These are phyloP conservation scores for Spencermartinsiella europaea DNA, from an alignment of 805 yeast genomes.

Conservation along the genomic window DNA sequence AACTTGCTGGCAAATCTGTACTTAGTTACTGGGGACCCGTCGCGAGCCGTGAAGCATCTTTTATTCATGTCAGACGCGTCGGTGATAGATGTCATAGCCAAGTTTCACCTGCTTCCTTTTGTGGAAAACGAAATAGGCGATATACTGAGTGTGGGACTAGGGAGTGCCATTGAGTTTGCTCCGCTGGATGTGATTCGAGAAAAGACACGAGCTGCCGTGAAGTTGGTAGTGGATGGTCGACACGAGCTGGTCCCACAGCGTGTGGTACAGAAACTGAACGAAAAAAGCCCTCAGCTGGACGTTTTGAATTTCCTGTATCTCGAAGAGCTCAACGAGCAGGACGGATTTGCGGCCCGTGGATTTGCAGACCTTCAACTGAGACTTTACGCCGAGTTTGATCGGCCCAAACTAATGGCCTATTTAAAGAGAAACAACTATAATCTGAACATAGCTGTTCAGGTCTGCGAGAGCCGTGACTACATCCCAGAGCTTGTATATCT, in stretches of 20 bases:
- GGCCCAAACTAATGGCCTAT: constrained; percentile 51
- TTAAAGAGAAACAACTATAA: constrained; percentile 55
- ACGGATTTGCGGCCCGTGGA: constrained; percentile 48
- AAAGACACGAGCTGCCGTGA: constrained; percentile 42
- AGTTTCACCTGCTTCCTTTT: constrained; percentile 55
- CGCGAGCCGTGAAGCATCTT: constrained; percentile 60
- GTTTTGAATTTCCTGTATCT: constrained; percentile 61
- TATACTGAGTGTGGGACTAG: constrained; percentile 30
- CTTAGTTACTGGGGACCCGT: constrained; percentile 51
- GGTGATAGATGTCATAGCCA: constrained; percentile 53
- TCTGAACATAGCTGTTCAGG: constrained; percentile 60
- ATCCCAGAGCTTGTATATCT: constrained; percentile 74
- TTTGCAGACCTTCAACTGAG: constrained; percentile 65
- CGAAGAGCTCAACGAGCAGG: constrained; percentile 50
- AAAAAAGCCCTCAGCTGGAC: constrained; percentile 23
- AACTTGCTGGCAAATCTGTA: constrained; percentile 40
- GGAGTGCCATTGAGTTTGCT: constrained; percentile 32
- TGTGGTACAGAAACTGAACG: constrained; percentile 43
- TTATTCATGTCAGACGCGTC: constrained; percentile 49
- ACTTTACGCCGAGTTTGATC: constrained; percentile 60
- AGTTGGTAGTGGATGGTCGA: constrained; percentile 55
- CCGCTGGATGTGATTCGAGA: constrained; percentile 40
- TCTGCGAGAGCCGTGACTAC: constrained; percentile 51
- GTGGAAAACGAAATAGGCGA: constrained; percentile 47
- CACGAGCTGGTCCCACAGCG: constrained; percentile 57